Conservation (phyloP, 768 basidiomycete species). For the Boletus eberwhitei region DNA sequence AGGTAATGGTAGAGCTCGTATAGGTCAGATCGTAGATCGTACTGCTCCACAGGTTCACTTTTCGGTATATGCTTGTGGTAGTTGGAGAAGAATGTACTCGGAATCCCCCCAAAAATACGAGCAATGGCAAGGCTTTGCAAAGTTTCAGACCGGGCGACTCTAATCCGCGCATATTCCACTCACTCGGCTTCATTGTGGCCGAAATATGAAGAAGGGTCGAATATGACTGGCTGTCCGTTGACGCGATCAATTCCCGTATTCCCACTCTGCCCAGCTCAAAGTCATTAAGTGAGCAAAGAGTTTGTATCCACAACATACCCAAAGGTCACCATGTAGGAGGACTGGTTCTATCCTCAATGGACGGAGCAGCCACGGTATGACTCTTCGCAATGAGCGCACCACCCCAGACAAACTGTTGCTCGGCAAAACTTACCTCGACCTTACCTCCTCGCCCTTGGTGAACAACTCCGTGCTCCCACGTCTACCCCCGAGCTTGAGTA, state of each 20-base stretch:
- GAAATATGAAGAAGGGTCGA: conserved; percentile 75
- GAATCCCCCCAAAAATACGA: conserved; percentile 78
- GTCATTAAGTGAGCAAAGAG: background rate
- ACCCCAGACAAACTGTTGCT: background rate
- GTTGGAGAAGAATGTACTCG: conserved; percentile 54
- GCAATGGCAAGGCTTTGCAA: conserved; percentile 63
- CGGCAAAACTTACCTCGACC: conserved; percentile 38
- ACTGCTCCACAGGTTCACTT: conserved; percentile 62
- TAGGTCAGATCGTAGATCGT: conserved; percentile 59
- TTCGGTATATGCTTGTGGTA: conserved; percentile 66
- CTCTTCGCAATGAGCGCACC: conserved; percentile 39
- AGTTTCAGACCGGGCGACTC: background rate
- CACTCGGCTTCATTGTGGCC: conserved; percentile 85
- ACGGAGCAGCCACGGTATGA: conserved; percentile 68
- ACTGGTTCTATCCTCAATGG: conserved; percentile 59
- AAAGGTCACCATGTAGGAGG: conserved; percentile 76
- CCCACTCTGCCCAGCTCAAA: conserved; percentile 50
- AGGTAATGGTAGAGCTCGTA: conserved; percentile 81
- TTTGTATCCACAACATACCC: conserved; percentile 46
- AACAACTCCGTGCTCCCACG: conserved; percentile 46
- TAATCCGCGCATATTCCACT: conserved; percentile 22
- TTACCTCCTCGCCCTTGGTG: conserved; percentile 48
- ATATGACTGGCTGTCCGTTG: conserved; percentile 63
- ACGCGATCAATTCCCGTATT: conserved; percentile 60
- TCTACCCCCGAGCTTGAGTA: conserved; percentile 42